These are phyloP conservation scores for Scedosporium dehoogii DNA, from an alignment of 2,329 filamentous ascomycete species.

Conservation along the genomic window DNA sequence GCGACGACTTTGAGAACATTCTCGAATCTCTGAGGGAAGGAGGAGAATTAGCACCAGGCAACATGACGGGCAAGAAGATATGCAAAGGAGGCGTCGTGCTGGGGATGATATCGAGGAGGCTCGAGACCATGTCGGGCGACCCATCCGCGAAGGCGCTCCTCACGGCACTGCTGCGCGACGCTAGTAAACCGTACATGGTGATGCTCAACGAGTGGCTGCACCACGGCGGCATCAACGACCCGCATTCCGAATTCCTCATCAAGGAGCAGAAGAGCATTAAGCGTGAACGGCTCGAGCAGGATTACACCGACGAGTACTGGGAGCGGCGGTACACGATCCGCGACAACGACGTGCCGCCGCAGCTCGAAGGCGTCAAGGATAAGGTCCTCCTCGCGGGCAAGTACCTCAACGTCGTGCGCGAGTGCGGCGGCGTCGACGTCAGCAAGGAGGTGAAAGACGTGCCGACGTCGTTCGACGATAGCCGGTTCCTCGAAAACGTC, in stretches of 20 bases:
- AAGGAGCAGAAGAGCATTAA: conserved; percentile 95
- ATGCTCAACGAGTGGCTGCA: conserved; percentile 99
- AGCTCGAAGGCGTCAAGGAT: conserved; percentile 82
- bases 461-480: conserved; percentile 88
- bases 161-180: conserved; percentile 73
- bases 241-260: conserved; percentile 86
- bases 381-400: conserved; percentile 94
- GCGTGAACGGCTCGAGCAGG: conserved; percentile 80
- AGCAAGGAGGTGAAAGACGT: conserved; percentile 81
- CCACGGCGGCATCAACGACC: conserved; percentile 88
- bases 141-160: conserved; percentile 76
- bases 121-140: conserved; percentile 88
- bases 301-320: conserved; percentile 99
- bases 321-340: conserved; percentile 94
- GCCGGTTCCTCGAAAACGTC: conserved; percentile 87
- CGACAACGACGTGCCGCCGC: conserved; percentile 82
- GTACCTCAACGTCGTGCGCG: conserved; percentile 93
- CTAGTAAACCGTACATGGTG: conserved; percentile 88
- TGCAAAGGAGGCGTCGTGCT: conserved; percentile 97
- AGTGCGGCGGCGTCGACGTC: conserved; percentile 92
- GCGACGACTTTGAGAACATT: conserved; percentile 84
- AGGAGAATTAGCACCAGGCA: conserved; percentile 67
- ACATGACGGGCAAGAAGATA: conserved; percentile 77
- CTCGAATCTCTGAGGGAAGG: conserved; percentile 82
- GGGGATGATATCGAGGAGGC: conserved; percentile 70